These are phyloP conservation scores for Endotrypanum monterogeii DNA, from an alignment of 208 protist species.

Conservation along the genomic window DNA sequence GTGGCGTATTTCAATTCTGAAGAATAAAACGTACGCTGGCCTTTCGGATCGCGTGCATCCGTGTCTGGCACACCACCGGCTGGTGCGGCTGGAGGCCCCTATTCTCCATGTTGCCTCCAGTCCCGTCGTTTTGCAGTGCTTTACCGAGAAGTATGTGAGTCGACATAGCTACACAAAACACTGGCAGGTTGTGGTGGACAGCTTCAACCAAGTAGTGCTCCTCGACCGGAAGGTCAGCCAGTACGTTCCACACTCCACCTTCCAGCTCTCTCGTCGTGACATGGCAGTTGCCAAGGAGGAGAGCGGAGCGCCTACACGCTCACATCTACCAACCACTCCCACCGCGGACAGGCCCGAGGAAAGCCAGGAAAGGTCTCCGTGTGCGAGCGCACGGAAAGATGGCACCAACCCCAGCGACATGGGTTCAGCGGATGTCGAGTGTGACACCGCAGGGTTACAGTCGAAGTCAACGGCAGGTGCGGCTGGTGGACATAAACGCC, in stretches of 20 bases:
- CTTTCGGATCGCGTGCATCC: slow-evolving; percentile 21
- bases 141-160: slow-evolving; percentile 8
- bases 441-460: not conserved
- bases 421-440: not conserved
- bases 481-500: not conserved
- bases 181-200: slow-evolving; percentile 37
- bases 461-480: not conserved
- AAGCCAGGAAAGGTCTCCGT: not conserved
- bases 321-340: not conserved
- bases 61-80: slow-evolving; percentile 4
- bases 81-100: slow-evolving; percentile 8
- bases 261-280: slow-evolving; percentile 10
- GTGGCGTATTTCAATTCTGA: not conserved
- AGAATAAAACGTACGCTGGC: not conserved
- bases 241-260: slow-evolving; percentile 17
- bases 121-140: slow-evolving; percentile 20
- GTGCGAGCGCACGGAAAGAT: not conserved
- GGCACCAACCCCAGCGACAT: not conserved
- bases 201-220: slow-evolving; percentile 26
- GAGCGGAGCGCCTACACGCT: not conserved
- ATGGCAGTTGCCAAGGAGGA: not conserved
- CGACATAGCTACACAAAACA: slow-evolving; percentile 29
- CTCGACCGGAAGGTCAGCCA: slow-evolving; percentile 31
- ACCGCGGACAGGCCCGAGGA: not conserved
- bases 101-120: slow-evolving; percentile 23